phyloP scores from a whole-genome alignment of 805 yeast species.

The Spathaspora gorwiae region DNA sequence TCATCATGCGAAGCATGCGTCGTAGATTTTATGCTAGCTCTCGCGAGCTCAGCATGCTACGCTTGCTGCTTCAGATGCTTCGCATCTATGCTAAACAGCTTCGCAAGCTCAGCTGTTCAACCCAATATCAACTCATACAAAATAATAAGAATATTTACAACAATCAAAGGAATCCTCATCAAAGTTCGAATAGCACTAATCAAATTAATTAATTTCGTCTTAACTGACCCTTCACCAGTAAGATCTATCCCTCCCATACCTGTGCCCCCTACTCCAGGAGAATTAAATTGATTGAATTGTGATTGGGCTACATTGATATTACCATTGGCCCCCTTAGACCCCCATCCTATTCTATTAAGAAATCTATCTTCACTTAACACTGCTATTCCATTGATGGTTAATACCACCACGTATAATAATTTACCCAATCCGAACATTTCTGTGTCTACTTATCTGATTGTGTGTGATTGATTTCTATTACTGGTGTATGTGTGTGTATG shows the following conservation, averaged over 20 bases:
- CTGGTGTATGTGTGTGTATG: neutral
- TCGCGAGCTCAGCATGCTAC: no score
- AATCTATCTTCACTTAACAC: conserved; percentile 78
- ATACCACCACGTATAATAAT: conserved; percentile 50
- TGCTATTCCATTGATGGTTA: conserved; percentile 70
- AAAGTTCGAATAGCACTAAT: conserved; percentile 74
- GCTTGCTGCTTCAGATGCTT: no score
- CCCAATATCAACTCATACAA: conserved; percentile 68
- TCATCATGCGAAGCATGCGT: no score
- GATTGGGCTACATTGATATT: conserved; percentile 8
- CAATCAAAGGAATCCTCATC: conserved; percentile 69
- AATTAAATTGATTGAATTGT: conserved; percentile 11
- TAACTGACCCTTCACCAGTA: conserved; percentile 38
- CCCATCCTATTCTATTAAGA: conserved; percentile 53
- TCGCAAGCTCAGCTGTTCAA: conserved; percentile 17
- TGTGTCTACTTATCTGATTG: neutral
- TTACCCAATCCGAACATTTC: conserved; percentile 59
- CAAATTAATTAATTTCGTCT: conserved; percentile 56
- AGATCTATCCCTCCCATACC: conserved; percentile 48
- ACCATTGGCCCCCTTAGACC: conserved; percentile 16
- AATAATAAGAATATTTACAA: conserved; percentile 60
- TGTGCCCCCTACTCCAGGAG: conserved; percentile 20
- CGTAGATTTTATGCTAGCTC: no score
- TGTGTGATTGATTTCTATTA: neutral
- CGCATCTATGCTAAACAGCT: no score